phyloP scores from a whole-genome alignment of 2,329 filamentous ascomycete genomes.

The Paraconiothyrium brasiliense region DNA sequence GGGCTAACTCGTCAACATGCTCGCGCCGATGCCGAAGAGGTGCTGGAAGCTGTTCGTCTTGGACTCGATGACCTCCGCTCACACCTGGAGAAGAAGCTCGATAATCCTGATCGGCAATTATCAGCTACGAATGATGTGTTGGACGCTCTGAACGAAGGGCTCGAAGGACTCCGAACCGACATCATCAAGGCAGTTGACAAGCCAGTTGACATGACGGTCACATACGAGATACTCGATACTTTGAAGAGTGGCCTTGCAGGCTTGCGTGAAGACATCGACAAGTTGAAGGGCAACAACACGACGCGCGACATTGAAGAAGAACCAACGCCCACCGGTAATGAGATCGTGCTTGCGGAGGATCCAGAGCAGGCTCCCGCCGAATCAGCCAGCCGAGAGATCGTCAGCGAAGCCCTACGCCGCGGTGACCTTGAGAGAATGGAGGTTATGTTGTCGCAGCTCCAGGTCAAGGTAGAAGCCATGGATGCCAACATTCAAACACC shows the following conservation, averaged over 20 bases:
- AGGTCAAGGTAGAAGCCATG: slow-evolving; percentile 83
- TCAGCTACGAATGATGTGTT: slow-evolving; percentile 67
- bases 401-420: slow-evolving; percentile 64
- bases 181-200: slow-evolving; percentile 79
- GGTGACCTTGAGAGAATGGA: slow-evolving; percentile 89
- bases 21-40: slow-evolving; percentile 58
- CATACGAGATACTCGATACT: slow-evolving; percentile 88
- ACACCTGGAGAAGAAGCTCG: slow-evolving; percentile 62
- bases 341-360: slow-evolving; percentile 61
- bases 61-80: slow-evolving; percentile 61
- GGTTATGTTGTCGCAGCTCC: slow-evolving; percentile 80
- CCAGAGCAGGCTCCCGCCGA: slow-evolving; percentile 40
- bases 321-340: slow-evolving; percentile 59
- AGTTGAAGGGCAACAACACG: slow-evolving; percentile 68
- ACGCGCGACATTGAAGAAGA: slow-evolving; percentile 61
- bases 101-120: slow-evolving; percentile 62
- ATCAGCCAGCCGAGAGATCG: slow-evolving; percentile 53
- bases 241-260: slow-evolving; percentile 82
- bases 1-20: slow-evolving; percentile 52
- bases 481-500: slow-evolving; percentile 63
- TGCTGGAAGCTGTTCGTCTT: slow-evolving; percentile 59
- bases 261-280: slow-evolving; percentile 80
- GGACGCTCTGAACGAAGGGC: slow-evolving; percentile 72
- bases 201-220: slow-evolving; percentile 81
- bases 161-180: slow-evolving; percentile 79